Conservation (phyloP, 192 early-diverging fungal species). For the Linnemannia schmuckeri region DNA sequence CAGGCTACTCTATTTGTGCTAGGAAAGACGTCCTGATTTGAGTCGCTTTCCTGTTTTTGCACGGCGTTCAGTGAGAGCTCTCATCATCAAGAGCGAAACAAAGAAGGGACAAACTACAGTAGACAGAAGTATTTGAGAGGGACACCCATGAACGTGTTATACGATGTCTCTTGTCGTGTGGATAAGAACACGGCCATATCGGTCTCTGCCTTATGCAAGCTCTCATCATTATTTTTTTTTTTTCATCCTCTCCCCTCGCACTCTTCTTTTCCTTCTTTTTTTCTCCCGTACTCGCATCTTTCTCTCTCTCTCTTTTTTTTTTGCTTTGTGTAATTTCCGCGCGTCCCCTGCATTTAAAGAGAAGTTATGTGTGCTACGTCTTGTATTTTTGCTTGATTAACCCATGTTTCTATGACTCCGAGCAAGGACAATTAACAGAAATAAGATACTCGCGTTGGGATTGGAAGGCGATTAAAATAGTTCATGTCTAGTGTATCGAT, state of each 20-base stretch:
- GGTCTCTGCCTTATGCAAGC: not conserved
- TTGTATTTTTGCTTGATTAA: no score
- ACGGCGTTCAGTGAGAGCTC: not conserved
- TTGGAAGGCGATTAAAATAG: no score
- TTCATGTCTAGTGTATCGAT: no score
- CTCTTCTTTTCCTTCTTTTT: not conserved
- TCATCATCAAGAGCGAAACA: not conserved
- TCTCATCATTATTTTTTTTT: not conserved
- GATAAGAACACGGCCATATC: not conserved
- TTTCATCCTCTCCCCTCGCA: not conserved
- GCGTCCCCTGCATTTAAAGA: no score
- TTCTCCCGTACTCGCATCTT: no score
- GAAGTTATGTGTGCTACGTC: no score
- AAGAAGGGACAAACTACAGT: not conserved
- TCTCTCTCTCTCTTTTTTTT: no score
- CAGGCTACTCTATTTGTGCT: not conserved
- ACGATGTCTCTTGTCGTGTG: not conserved
- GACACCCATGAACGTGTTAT: not conserved
- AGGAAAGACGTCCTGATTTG: not conserved
- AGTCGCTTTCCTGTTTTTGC: not conserved
- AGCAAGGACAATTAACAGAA: no score
- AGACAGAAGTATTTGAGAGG: not conserved
- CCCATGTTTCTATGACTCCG: no score
- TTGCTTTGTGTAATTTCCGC: no score
- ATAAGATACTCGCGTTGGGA: no score